Percentiles rank a stretch among this genome's conserved stretches.
Conservation (phyloP, 305 asterid species). For the Euphrasia arctica region DNA sequence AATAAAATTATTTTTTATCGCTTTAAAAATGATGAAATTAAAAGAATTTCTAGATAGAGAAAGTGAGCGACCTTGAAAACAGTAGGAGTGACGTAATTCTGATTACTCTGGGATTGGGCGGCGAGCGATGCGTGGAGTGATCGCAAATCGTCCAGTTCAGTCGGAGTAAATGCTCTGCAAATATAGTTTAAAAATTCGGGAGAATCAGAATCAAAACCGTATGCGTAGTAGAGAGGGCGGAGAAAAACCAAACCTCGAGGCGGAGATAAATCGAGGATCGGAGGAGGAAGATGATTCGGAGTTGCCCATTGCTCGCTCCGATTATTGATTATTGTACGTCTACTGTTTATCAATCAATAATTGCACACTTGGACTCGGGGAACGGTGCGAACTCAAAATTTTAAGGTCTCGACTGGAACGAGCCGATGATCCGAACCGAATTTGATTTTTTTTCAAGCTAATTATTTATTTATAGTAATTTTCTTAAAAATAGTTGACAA, state of each 20-base stretch:
- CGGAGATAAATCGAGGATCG: conserved; percentile 54
- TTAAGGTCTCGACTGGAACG: too few relatives aligned
- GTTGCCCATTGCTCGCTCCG: conserved; percentile 57
- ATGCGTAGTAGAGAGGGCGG: neutral
- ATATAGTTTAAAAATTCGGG: neutral
- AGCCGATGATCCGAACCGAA: too few relatives aligned
- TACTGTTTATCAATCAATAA: too few relatives aligned
- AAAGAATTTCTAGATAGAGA: neutral
- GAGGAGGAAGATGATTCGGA: conserved; percentile 55
- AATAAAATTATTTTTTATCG: neutral
- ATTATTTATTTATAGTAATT: too few relatives aligned
- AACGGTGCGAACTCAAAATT: too few relatives aligned
- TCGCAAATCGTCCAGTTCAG: conserved; percentile 62
- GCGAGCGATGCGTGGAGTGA: conserved; percentile 70
- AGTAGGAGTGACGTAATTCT: conserved; percentile 45
- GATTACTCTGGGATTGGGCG: conserved; percentile 52
- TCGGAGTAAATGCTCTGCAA: conserved; percentile 67
- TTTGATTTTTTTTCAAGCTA: too few relatives aligned
- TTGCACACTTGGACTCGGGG: too few relatives aligned
- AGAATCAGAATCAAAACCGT: neutral
- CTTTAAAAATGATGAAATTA: neutral
- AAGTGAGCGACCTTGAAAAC: conserved; percentile 62
- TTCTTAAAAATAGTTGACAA: too few relatives aligned
- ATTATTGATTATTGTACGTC: neutral
- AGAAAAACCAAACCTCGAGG: conserved; percentile 44